Conservation (phyloP, 2,329 filamentous ascomycete genomes). For the Diatrype stigma region DNA sequence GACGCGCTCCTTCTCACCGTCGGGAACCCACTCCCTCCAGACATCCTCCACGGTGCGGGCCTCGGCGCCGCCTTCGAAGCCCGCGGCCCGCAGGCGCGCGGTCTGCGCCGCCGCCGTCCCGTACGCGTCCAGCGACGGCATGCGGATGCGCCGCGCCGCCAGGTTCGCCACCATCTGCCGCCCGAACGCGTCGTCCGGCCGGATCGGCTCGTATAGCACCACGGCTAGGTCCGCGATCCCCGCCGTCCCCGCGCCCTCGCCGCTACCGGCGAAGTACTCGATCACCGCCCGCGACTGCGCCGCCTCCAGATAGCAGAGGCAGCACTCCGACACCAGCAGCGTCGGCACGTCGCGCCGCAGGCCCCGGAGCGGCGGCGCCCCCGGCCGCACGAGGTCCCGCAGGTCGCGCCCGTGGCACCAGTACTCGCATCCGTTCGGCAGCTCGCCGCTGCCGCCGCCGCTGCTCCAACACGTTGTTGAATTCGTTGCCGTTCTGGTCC, state of each 20-base stretch:
- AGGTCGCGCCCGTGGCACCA: constrained; percentile 67
- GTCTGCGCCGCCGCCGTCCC: constrained; percentile 65
- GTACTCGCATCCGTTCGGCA: constrained; percentile 39
- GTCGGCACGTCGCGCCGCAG: constrained; percentile 64
- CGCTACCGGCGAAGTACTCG: constrained; percentile 53
- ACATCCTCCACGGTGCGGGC: constrained; percentile 51
- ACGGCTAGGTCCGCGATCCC: constrained; percentile 48
- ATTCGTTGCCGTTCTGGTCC: neutral
- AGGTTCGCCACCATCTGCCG: constrained; percentile 90
- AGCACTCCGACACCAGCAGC: constrained; percentile 89
- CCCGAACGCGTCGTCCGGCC: constrained; percentile 80
- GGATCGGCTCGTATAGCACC: constrained; percentile 85
- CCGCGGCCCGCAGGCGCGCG: constrained; percentile 59
- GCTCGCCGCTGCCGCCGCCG: constrained; percentile 36
- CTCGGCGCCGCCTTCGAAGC: constrained; percentile 51
- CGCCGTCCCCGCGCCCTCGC: neutral
- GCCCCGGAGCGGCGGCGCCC: constrained; percentile 32
- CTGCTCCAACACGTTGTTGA: constrained; percentile 24
- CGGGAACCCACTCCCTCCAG: constrained; percentile 70
- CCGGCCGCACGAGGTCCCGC: constrained; percentile 45
- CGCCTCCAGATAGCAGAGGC: constrained; percentile 79
- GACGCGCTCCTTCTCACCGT: constrained; percentile 72
- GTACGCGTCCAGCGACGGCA: constrained; percentile 78
- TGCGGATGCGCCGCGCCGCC: constrained; percentile 71
- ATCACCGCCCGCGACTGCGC: constrained; percentile 61